Conservation (phyloP, 2,329 filamentous ascomycete species). For the Fusarium poae region DNA sequence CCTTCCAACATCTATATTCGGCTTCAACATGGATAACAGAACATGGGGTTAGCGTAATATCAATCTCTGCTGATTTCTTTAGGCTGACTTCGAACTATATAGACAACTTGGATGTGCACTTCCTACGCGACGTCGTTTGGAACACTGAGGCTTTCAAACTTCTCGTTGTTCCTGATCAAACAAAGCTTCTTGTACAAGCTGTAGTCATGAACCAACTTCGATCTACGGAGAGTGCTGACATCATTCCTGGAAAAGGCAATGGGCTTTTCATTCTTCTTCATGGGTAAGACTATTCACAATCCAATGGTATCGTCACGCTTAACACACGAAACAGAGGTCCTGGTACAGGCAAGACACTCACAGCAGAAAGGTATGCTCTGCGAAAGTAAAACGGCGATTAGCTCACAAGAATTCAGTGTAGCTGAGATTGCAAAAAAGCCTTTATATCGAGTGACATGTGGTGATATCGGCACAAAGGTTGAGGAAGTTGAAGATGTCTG, state of each 20-base stretch:
- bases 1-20: neutral
- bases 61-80: too few species aligned
- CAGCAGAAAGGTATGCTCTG: neutral
- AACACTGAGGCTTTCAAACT: neutral
- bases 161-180: neutral
- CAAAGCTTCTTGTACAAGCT: neutral
- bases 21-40: slow-evolving; percentile 15
- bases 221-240: neutral
- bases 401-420: neutral
- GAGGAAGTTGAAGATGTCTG: neutral
- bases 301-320: too few species aligned
- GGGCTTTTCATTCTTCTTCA: slow-evolving; percentile 1
- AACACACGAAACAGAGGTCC: too few species aligned
- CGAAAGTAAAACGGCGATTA: too few species aligned
- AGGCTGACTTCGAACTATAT: fast-evolving
- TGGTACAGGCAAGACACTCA: neutral
- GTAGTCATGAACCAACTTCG: slow-evolving; percentile 1
- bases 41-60: slow-evolving; percentile 2
- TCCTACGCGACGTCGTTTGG: neutral
- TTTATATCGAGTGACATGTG: slow-evolving; percentile 3
- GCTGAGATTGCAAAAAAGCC: neutral
- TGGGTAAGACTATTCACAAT: too few species aligned
- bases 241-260: neutral
- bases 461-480: neutral
- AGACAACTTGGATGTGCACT: neutral